Conservation (phyloP, 2,329 filamentous ascomycete species). For the Colletotrichum liaoningense region DNA sequence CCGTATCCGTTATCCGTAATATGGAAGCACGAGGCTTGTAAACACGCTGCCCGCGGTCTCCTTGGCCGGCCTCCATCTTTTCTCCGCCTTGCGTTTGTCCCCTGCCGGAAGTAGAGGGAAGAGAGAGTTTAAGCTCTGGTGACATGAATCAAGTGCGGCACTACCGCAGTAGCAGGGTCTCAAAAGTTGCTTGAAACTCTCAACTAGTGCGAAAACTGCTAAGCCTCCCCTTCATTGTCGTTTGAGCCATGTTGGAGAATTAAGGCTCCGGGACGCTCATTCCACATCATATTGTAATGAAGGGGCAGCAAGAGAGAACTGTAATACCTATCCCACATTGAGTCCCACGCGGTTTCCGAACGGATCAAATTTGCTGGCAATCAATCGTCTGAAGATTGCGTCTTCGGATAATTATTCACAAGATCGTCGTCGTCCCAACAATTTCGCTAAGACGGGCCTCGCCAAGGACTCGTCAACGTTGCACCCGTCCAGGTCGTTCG, state of each 20-base stretch:
- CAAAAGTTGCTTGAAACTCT: not conserved
- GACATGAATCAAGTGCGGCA: not conserved
- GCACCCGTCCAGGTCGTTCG: not conserved
- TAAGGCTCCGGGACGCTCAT: conserved; percentile 18
- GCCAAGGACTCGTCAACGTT: not conserved
- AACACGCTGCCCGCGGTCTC: not conserved
- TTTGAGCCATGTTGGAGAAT: conserved; percentile 16
- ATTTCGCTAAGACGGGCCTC: not conserved
- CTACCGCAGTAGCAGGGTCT: conserved; percentile 1
- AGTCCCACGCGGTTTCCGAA: not conserved
- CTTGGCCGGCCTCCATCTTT: not conserved
- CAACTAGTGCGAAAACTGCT: not conserved
- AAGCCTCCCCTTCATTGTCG: not conserved
- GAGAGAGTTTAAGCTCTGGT: not conserved
- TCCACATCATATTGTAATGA: conserved; percentile 8
- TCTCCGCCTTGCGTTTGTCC: not conserved
- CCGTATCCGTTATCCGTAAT: not conserved
- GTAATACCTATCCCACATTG: not conserved
- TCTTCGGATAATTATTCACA: not conserved
- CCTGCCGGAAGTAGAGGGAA: not conserved
- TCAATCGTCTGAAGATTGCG: not conserved
- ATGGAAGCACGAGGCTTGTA: not conserved
- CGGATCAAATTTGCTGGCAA: not conserved
- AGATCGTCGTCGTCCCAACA: not conserved
- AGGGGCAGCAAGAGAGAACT: not conserved